These are phyloP conservation scores for Penicillium sp. DNA, from an alignment of 2,329 filamentous ascomycete genomes.

Conservation along the genomic window DNA sequence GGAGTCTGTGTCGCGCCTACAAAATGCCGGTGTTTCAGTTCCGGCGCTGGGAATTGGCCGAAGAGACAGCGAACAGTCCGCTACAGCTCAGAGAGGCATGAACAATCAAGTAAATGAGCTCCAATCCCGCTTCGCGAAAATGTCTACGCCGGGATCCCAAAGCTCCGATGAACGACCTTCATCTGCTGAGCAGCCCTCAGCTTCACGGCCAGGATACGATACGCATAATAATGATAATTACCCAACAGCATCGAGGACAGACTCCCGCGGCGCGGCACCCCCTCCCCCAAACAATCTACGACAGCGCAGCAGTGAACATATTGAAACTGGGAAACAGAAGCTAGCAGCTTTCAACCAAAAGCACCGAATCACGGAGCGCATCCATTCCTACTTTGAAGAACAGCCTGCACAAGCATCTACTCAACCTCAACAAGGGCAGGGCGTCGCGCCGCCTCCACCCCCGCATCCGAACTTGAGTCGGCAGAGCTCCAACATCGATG, in stretches of 20 bases:
- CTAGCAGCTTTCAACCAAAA: conserved; percentile 59
- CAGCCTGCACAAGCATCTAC: conserved; percentile 22
- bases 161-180: conserved; percentile 19
- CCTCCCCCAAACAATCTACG: conserved; percentile 64
- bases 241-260: conserved; percentile 57
- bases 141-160: conserved; percentile 40
- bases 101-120: conserved; percentile 58
- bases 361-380: conserved; percentile 52
- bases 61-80: conserved; percentile 25
- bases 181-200: conserved; percentile 56
- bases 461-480: conserved; percentile 21
- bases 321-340: conserved; percentile 56
- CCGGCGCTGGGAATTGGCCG: conserved; percentile 69
- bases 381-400: conserved; percentile 46
- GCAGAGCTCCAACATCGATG: conserved; percentile 26
- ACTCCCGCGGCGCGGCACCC: conserved; percentile 55
- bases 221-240: conserved; percentile 56
- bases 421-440: neutral
- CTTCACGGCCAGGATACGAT: conserved; percentile 57
- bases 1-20: conserved; percentile 62
- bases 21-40: conserved; percentile 71
- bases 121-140: conserved; percentile 62
- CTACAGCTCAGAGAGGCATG: conserved; percentile 24
- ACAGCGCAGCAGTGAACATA: conserved; percentile 65
- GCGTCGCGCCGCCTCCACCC: conserved; percentile 18